Evolutionary conservation across 2,329 filamentous ascomycete genomes (phyloP), one percentile per base, ranked within the genome.

Genomic region (Gremmenia infestans): DNA sequence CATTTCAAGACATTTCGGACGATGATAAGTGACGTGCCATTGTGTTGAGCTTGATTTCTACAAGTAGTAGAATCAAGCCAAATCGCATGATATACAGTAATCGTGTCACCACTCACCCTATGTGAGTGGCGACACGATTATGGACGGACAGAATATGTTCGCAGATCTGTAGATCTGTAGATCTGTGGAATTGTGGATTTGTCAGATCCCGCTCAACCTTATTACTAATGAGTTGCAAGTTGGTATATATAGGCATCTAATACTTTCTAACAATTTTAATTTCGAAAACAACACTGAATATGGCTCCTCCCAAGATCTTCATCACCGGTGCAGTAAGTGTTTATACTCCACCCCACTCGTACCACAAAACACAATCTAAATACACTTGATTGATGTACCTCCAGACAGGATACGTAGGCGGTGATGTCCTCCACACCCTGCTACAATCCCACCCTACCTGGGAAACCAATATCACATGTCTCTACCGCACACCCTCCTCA

Each of bases 241-340:
- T 22, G 22, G 25, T 28, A 28, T 28, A 28, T 28, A 28, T 28
- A 8, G 25, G 6, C 25, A 28, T 28, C 22, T 22, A 22, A 28
- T 28, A 28, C 7, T 28, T 28, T 8, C 25, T 8, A 8, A 8
- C 5, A 28, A 28, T 2, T 28, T 8, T 28, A 8, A 28, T 28
- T 28, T 8, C 25, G 7, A 28, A 28, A 28, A 9, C 25, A 28
- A 28, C 7, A 28, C 25, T 8, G 8, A 28, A 9, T 8, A 28
- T 28, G 25, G 25, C 25, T 1, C 25, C 40, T 47, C 23, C 75
- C 48, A 76, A 66, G 47, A 81, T 73, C 48, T 50, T 50, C 28
- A 32, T 32, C 14, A 50, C 48, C 15, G 48, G 48, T 19, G 37
- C n/a, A 17, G 48, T 50, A 39, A 19, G 48, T 50, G 15, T 35